phyloP scores from a whole-genome alignment of 2,329 filamentous ascomycete species.

The Cercospora berteroae region DNA sequence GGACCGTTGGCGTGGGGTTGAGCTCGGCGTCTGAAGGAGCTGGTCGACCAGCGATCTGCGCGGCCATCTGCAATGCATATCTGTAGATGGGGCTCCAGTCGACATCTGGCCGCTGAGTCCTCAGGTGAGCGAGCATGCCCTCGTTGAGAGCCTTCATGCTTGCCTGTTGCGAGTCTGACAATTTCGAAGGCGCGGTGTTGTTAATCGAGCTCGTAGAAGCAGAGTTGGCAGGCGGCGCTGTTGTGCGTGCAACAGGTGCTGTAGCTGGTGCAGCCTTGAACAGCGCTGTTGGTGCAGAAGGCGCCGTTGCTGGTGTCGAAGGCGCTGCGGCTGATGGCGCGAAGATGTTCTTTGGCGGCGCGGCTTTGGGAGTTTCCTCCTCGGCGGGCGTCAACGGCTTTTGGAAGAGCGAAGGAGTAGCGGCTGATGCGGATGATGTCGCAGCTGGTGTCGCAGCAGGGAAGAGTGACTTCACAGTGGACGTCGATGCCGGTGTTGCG shows the following conservation, averaged over 20 bases:
- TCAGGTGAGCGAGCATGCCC: slow-evolving; percentile 30
- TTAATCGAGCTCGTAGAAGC: not conserved
- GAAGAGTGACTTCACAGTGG: slow-evolving; percentile 20
- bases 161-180: slow-evolving; percentile 9
- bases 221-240: slow-evolving; percentile 9
- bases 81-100: slow-evolving; percentile 34
- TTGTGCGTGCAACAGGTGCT: slow-evolving; percentile 15
- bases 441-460: not conserved
- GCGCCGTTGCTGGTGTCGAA: slow-evolving; percentile 14
- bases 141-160: slow-evolving; percentile 32
- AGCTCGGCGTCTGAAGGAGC: slow-evolving; percentile 14
- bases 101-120: slow-evolving; percentile 23
- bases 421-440: slow-evolving; percentile 5
- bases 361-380: slow-evolving; percentile 6
- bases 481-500: slow-evolving; percentile 15
- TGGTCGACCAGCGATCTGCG: slow-evolving; percentile 25
- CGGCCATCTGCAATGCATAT: slow-evolving; percentile 30
- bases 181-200: not conserved
- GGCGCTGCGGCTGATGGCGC: slow-evolving; percentile 12
- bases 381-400: slow-evolving; percentile 6
- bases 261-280: slow-evolving; percentile 21
- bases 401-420: slow-evolving; percentile 13
- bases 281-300: slow-evolving; percentile 10
- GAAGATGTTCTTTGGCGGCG: slow-evolving; percentile 17
- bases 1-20: slow-evolving; percentile 8